Percentiles rank a stretch among this genome's conserved stretches.
Conservation (phyloP, 2,329 filamentous ascomycete species). For the Septoria petroselini region DNA sequence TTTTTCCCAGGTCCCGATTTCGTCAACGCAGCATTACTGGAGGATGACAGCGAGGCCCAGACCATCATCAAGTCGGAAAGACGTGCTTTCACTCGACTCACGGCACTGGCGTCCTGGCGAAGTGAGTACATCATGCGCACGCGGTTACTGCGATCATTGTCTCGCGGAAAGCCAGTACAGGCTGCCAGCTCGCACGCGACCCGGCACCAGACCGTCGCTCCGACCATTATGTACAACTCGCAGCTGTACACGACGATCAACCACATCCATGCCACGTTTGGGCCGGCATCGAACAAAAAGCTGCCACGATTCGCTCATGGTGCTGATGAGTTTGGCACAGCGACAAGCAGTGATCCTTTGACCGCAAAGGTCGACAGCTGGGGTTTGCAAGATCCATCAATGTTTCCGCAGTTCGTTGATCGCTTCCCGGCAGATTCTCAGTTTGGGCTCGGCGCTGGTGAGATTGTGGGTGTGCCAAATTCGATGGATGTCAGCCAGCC, state of each 20-base stretch:
- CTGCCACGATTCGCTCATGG: conserved; percentile 79
- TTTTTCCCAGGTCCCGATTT: conserved; percentile 77
- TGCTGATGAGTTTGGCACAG: conserved; percentile 70
- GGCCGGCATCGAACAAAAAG: conserved; percentile 63
- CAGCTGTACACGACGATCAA: conserved; percentile 76
- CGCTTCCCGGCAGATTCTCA: conserved; percentile 68
- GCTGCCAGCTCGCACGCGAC: conserved; percentile 53
- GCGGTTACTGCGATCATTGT: conserved; percentile 74
- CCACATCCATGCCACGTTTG: conserved; percentile 74
- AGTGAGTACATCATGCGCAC: conserved; percentile 93
- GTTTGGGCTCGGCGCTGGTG: conserved; percentile 75
- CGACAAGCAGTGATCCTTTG: conserved; percentile 77
- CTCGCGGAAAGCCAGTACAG: conserved; percentile 72
- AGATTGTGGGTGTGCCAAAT: conserved; percentile 72
- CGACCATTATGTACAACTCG: conserved; percentile 81
- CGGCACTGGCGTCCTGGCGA: conserved; percentile 83
- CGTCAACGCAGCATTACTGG: conserved; percentile 42
- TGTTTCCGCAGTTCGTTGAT: conserved; percentile 75
- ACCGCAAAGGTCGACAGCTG: conserved; percentile 74
- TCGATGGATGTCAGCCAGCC: conserved; percentile 86
- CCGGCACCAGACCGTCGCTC: conserved; percentile 63
- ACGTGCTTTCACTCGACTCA: conserved; percentile 78
- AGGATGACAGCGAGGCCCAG: conserved; percentile 52
- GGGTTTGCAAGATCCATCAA: conserved; percentile 73
- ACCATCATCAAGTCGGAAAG: conserved; percentile 64